phyloP scores from a whole-genome alignment of 305 asterid species.

The Solanum hybrid region DNA sequence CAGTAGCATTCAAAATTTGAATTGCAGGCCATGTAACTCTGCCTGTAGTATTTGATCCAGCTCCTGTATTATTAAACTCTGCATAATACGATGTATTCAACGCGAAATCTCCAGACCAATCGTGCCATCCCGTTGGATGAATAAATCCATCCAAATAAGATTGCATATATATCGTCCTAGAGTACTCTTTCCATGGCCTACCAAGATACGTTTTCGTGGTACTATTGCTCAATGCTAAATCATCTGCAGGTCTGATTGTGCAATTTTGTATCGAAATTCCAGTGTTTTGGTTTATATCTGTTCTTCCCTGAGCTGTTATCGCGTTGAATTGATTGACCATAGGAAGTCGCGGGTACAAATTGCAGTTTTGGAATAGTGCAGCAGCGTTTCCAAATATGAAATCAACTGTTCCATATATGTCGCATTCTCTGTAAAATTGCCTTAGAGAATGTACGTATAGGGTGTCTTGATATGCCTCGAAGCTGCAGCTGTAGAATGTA shows the following conservation, averaged over 20 bases:
- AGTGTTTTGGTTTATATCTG: conserved; percentile 61
- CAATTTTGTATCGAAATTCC: conserved; percentile 59
- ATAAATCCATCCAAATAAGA: conserved; percentile 34
- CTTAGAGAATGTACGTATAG: conserved; percentile 59
- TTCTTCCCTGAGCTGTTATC: conserved; percentile 68
- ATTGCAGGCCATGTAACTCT: conserved; percentile 76
- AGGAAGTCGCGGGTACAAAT: conserved; percentile 51
- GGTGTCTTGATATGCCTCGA: conserved; percentile 76
- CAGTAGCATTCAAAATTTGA: conserved; percentile 30
- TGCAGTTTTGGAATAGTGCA: conserved; percentile 48
- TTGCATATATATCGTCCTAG: conserved; percentile 53
- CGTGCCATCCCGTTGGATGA: conserved; percentile 54
- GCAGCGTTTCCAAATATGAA: conserved; percentile 79
- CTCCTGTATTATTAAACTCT: conserved; percentile 53
- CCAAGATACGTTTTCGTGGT: conserved; percentile 40
- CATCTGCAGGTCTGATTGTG: conserved; percentile 37
- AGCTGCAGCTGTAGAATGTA: conserved; percentile 56
- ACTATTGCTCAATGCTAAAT: conserved; percentile 26
- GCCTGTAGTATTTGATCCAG: conserved; percentile 39
- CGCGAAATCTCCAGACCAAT: conserved; percentile 64
- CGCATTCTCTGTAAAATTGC: conserved; percentile 54
- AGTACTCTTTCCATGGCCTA: conserved; percentile 67
- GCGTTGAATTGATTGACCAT: conserved; percentile 53
- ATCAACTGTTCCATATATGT: conserved; percentile 68
- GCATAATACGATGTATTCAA: conserved; percentile 59